phyloP scores from a whole-genome alignment of 371 early-diverging fungal species.

The Sporodiniella umbellata region DNA sequence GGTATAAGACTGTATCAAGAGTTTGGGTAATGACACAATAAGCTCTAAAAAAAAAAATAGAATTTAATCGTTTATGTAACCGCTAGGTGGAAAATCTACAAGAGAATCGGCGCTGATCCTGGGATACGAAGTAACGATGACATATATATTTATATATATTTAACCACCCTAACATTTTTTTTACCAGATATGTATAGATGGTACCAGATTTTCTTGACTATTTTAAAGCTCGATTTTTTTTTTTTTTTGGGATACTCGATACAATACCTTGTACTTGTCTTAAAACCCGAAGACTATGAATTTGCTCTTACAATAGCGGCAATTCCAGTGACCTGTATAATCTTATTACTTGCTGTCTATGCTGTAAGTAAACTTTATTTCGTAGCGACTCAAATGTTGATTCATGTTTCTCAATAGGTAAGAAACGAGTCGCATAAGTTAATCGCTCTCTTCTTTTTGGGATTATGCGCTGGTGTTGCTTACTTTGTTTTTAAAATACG shows the following conservation, averaged over 20 bases:
- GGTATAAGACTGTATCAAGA: constrained; percentile 70
- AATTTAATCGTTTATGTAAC: neutral
- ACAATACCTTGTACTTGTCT: constrained; percentile 81
- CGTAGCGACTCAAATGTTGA: neutral
- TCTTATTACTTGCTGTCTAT: constrained; percentile 75
- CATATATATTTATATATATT: neutral
- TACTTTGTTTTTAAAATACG: constrained; percentile 87
- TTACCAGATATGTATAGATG: constrained; percentile 69
- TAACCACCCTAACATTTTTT: neutral
- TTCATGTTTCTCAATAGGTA: constrained; percentile 22
- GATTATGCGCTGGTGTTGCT: constrained; percentile 65
- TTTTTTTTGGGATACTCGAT: constrained; percentile 85
- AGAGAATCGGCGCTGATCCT: constrained; percentile 89
- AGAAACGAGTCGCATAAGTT: constrained; percentile 43
- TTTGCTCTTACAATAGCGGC: constrained; percentile 82
- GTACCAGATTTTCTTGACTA: constrained; percentile 80
- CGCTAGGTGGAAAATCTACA: constrained; percentile 82
- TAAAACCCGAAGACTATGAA: constrained; percentile 66
- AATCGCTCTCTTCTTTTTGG: constrained; percentile 66
- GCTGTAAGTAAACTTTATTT: constrained; percentile 62
- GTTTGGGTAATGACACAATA: constrained; percentile 62
- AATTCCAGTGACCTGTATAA: constrained; percentile 70
- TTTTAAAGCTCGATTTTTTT: constrained; percentile 85
- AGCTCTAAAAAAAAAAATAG: too few relatives aligned
- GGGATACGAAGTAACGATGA: constrained; percentile 64